Evolutionary conservation across 2,329 filamentous ascomycete genomes (phyloP), one percentile per base, ranked within the genome.

Genomic region (Aureobasidium pullulans): DNA sequence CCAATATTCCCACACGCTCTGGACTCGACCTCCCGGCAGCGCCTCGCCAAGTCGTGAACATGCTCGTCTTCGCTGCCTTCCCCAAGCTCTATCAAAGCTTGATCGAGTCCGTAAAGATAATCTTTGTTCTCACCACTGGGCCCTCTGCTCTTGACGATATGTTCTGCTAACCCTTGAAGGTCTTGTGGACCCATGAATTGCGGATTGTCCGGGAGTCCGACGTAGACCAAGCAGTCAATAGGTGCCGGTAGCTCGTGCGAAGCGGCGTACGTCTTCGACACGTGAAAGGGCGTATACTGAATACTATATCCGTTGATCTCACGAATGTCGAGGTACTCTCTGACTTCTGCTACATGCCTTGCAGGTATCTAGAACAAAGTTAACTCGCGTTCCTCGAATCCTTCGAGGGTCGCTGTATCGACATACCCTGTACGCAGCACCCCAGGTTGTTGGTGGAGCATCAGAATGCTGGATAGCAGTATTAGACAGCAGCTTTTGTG

Each of bases 271-370:
- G 63, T 64, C 31, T 65, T 63, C 4, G 82, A 79, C 6, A 87
- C 85, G 67, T 92, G 79, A 72, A 97, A 96, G 0, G 88, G 84
- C 31, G 91, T 90, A 73, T 91, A 90, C 74, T 96, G 92, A 65
- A 96, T 95, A 57, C 86, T 89, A 75, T 99, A 99, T 29, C 94
- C 94, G 75, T 97, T 96, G 70, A 97, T 96, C 75, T 99, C 94
- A 47, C 94, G 87, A 64, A 96, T 93, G 73, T 97, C 92, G 49
- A 99, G 88, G 72, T 96, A 96, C 61, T 86, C 82, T 66, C 89
- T 87, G 4, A 96, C 93, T 75, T 93, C 87, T 62, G 84, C 81
- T 23, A 95, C 90, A 65, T 85, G 82, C 1, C 83, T 78, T 6
- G 85, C 74, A 31, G 81, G 79, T 73, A 96, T 93, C 69, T 93